Evolutionary conservation across 768 basidiomycete species (phyloP).

Genomic region (Trametes meyenii): DNA sequence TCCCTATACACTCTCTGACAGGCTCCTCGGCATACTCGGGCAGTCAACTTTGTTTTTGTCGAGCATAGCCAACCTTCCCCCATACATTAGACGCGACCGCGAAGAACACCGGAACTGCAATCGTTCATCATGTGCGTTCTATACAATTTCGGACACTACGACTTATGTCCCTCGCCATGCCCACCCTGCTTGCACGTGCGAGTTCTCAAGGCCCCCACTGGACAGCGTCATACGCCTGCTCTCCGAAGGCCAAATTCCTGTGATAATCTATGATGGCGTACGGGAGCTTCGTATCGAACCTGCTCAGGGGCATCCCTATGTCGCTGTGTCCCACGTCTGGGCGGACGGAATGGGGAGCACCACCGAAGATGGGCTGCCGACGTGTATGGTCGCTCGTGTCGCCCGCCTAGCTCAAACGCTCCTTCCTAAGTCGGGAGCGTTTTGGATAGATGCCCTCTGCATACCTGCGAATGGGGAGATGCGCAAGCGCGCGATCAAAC

Average conservation of each 20-base stretch:
- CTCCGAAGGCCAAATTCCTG: not conserved
- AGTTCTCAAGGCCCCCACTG: not conserved
- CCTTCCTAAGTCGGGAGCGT: slow-evolving; percentile 10
- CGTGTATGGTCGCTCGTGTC: slow-evolving; percentile 12
- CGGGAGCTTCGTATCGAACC: not conserved
- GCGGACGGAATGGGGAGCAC: slow-evolving; percentile 20
- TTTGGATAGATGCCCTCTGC: slow-evolving; percentile 22
- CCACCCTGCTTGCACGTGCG: slow-evolving; percentile 2
- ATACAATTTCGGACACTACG: not conserved
- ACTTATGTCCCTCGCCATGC: not conserved
- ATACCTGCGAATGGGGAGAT: not conserved
- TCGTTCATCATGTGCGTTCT: not conserved
- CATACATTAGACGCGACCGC: not conserved
- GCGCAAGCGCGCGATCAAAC: slow-evolving; percentile 13
- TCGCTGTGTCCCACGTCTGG: slow-evolving; percentile 23
- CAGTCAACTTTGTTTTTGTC: not conserved
- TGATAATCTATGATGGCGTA: not conserved
- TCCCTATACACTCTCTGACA: too few relatives aligned
- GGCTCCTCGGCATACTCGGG: too few relatives aligned
- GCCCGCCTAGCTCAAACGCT: not conserved
- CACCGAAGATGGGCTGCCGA: slow-evolving; percentile 16
- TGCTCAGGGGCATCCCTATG: not conserved
- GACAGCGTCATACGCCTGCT: not conserved
- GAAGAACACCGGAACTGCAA: not conserved
- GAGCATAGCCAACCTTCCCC: not conserved